Percentiles rank a stretch among this genome's conserved stretches.
phyloP scores from a whole-genome alignment of 768 basidiomycete genomes.

The Boletus speciosus region DNA sequence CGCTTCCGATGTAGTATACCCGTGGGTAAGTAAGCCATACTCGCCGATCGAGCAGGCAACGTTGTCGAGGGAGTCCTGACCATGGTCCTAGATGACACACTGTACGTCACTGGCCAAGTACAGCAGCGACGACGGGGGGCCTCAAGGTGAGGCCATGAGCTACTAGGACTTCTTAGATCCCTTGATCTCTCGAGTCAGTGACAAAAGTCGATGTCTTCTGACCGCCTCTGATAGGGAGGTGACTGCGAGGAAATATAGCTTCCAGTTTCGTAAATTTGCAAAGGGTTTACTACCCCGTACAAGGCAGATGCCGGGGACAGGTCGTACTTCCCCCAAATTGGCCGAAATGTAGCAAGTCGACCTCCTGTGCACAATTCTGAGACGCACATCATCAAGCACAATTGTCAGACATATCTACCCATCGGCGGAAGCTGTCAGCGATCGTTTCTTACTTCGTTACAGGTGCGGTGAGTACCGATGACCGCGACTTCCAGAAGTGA shows the following conservation, averaged over 20 bases:
- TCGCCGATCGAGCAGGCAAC: conserved; percentile 52
- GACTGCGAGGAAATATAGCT: neutral
- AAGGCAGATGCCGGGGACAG: neutral
- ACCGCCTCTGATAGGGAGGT: neutral
- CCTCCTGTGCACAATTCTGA: neutral
- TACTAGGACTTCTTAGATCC: neutral
- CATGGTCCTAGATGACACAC: conserved; percentile 46
- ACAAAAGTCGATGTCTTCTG: neutral
- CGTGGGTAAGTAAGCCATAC: conserved; percentile 45
- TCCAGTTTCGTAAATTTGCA: neutral
- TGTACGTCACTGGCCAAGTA: conserved; percentile 12
- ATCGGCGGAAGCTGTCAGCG: no score
- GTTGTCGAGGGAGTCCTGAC: conserved; percentile 34
- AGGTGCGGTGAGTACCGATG: neutral
- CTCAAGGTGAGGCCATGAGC: conserved; percentile 8
- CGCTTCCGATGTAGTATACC: conserved; percentile 54
- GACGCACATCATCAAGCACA: neutral
- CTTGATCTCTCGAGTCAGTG: neutral
- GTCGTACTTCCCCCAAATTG: neutral
- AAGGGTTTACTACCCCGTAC: neutral
- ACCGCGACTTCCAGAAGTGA: neutral
- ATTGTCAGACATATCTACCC: neutral
- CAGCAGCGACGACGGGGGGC: neutral
- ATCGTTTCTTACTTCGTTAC: neutral
- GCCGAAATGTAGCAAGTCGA: neutral